A percentile compares a stretch with the other conserved stretches of the same genome.
Evolutionary conservation across 305 asterid species (phyloP).

Genomic region (Plantago lanceolata): DNA sequence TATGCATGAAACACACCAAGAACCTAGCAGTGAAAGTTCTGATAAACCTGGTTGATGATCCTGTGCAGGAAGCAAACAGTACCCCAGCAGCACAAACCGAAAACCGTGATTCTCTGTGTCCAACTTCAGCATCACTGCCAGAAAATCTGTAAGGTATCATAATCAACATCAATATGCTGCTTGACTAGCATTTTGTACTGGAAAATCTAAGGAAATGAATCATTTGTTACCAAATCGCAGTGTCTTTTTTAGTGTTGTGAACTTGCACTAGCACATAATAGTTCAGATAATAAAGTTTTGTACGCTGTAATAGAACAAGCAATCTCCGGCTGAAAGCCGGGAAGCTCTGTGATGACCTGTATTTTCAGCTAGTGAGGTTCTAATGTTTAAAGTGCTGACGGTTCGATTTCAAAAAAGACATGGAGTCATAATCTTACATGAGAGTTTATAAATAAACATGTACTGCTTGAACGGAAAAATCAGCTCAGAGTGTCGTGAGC

Average conservation of each 20-base stretch:
- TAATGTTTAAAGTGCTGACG: slow-evolving; percentile 8
- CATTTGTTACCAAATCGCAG: too few species aligned
- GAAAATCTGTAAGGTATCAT: slow-evolving; percentile 28
- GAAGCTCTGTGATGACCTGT: slow-evolving; percentile 24
- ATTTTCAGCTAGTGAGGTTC: slow-evolving; percentile 21
- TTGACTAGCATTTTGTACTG: not conserved
- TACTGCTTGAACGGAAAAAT: too few species aligned
- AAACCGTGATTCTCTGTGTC: not conserved
- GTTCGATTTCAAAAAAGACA: not conserved
- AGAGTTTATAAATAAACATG: too few species aligned
- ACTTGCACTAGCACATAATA: not conserved
- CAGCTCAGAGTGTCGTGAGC: not conserved
- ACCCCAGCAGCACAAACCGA: slow-evolving; percentile 21
- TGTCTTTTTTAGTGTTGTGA: too few species aligned
- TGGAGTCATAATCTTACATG: not conserved
- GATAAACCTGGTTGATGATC: slow-evolving; percentile 1
- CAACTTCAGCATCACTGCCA: slow-evolving; percentile 32
- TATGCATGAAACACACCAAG: not conserved
- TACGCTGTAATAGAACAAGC: slow-evolving; percentile 6
- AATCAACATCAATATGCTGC: too few species aligned
- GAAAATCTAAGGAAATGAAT: not conserved
- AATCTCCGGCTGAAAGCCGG: slow-evolving; percentile 20
- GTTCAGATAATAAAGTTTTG: not conserved
- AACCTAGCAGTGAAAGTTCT: not conserved
- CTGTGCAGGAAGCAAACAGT: slow-evolving; percentile 32